phyloP scores from a whole-genome alignment of 2,329 filamentous ascomycete species.

The Chaetomium globosum region DNA sequence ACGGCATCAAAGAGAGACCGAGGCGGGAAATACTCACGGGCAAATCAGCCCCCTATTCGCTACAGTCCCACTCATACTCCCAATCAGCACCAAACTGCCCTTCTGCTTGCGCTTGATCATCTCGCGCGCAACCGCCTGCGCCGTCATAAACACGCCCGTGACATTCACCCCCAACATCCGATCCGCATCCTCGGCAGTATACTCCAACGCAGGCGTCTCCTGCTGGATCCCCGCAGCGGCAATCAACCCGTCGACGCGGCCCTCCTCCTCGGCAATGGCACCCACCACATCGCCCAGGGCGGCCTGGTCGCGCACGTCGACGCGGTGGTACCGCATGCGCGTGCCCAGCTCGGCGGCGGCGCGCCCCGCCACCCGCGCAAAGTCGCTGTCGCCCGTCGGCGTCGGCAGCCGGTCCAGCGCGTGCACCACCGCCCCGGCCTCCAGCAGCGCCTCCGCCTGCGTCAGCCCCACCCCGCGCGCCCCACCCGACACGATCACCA shows the following conservation, averaged over 20 bases:
- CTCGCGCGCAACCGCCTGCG: constrained; percentile 82
- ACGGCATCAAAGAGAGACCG: too few relatives aligned
- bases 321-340: constrained; percentile 71
- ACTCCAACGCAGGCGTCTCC: constrained; percentile 80
- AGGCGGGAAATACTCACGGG: constrained; percentile 51
- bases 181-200: constrained; percentile 72
- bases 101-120: constrained; percentile 61
- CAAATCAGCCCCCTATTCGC: constrained; percentile 64
- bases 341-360: constrained; percentile 67
- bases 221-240: constrained; percentile 74
- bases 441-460: constrained; percentile 75
- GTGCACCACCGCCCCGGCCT: constrained; percentile 75
- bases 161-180: constrained; percentile 83
- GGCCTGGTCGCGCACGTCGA: constrained; percentile 76
- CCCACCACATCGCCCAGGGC: constrained; percentile 68
- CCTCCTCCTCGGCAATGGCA: constrained; percentile 69
- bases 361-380: constrained; percentile 64
- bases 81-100: constrained; percentile 68
- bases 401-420: constrained; percentile 64
- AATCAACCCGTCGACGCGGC: constrained; percentile 77
- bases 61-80: constrained; percentile 69
- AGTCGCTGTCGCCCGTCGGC: constrained; percentile 58
- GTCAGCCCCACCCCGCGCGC: constrained; percentile 77
- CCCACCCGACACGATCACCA: constrained; percentile 75
- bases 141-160: constrained; percentile 83